Conservation (phyloP, 257 asterid genomes). For the Salvia miltiorrhiza region DNA sequence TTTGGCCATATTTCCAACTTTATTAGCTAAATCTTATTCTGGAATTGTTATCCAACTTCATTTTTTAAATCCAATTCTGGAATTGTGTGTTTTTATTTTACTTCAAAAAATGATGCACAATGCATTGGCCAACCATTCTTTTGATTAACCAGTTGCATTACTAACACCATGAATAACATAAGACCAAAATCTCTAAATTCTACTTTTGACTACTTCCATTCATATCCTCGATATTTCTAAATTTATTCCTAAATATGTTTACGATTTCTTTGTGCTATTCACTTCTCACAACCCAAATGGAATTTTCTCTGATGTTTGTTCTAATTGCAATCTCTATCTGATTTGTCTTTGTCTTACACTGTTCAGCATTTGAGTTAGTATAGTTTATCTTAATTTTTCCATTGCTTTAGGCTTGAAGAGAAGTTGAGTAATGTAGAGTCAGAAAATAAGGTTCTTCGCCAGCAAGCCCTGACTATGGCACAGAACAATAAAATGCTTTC, state of each 20-base stretch:
- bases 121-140: too few relatives aligned
- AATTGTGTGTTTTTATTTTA: too few relatives aligned
- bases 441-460: conserved; percentile 95
- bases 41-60: too few relatives aligned
- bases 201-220: neutral
- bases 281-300: neutral
- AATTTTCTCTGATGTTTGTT: conserved; percentile 4
- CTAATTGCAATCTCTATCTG: neutral
- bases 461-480: conserved; percentile 97
- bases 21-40: too few relatives aligned
- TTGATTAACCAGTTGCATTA: too few relatives aligned
- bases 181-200: too few relatives aligned
- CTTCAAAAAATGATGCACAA: too few relatives aligned
- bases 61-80: neutral
- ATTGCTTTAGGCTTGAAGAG: conserved; percentile 78
- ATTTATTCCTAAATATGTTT: neutral
- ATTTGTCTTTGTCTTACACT: conserved; percentile 16
- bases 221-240: neutral
- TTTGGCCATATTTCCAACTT: too few relatives aligned
- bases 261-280: neutral
- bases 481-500: conserved; percentile 74
- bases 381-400: conserved; percentile 28
- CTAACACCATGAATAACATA: too few relatives aligned
- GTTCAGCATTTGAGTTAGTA: neutral
- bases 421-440: conserved; percentile 87